These are phyloP conservation scores for Pythium phragmitis DNA, from an alignment of 352 stramenopile species.

Conservation along the genomic window DNA sequence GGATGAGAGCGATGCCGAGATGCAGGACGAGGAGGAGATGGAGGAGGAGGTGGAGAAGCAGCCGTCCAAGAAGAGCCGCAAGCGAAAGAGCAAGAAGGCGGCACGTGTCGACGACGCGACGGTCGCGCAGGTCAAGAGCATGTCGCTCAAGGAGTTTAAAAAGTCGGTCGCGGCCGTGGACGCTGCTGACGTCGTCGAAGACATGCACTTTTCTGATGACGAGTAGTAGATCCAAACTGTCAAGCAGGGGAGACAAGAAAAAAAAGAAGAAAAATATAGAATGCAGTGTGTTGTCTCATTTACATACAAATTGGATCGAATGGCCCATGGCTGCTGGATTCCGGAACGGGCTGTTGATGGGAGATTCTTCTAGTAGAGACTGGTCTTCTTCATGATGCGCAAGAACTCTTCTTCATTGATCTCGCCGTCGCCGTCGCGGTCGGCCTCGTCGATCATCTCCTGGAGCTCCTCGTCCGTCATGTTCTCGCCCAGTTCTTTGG, in stretches of 20 bases:
- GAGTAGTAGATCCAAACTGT: constrained; percentile 21
- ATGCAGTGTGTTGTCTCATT: constrained; percentile 3
- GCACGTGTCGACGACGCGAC: constrained; percentile 57
- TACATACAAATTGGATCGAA: constrained; percentile 6
- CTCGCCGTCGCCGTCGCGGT: constrained; percentile 94
- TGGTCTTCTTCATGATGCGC: constrained; percentile 97
- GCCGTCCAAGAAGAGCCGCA: constrained; percentile 39
- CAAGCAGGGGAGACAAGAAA: background rate
- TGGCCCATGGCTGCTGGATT: too few species aligned
- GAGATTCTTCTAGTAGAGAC: constrained; percentile 53
- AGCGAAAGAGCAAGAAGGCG: constrained; percentile 33
- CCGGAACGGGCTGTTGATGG: too few species aligned
- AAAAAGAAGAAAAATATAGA: background rate
- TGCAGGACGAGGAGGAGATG: constrained; percentile 32
- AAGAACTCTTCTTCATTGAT: constrained; percentile 97
- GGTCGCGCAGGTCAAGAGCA: constrained; percentile 71
- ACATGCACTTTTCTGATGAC: constrained; percentile 82
- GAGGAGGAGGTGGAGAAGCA: constrained; percentile 29
- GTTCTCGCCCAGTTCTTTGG: constrained; percentile 96
- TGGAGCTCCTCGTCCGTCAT: constrained; percentile 97
- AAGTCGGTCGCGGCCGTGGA: constrained; percentile 73
- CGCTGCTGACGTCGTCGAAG: constrained; percentile 67
- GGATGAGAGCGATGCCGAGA: constrained; percentile 39
- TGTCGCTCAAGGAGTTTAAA: constrained; percentile 83
- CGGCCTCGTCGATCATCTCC: constrained; percentile 98